Percentiles rank a stretch among this genome's conserved stretches.
These are phyloP conservation scores for Trichosporon asahii DNA, from an alignment of 1,284 basidiomycete genomes.

Conservation along the genomic window DNA sequence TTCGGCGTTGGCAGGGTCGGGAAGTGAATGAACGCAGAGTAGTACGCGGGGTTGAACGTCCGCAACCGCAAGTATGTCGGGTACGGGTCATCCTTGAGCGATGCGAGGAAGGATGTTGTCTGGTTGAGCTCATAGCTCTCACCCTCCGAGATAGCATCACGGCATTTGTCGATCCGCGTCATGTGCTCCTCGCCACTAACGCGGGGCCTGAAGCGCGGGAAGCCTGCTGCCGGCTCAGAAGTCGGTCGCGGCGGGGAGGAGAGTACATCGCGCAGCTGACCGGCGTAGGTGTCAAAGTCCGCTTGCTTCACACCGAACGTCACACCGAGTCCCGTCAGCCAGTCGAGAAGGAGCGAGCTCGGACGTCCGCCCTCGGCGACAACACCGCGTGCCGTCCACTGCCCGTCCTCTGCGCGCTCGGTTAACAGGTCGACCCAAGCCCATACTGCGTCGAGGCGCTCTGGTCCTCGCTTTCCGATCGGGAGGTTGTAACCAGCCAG, in stretches of 20 bases:
- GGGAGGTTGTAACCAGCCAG: slow-evolving; percentile 43
- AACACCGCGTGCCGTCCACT: slow-evolving; percentile 54
- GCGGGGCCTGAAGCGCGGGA: slow-evolving; percentile 44
- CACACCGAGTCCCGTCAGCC: slow-evolving; percentile 37
- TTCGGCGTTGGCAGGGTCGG: slow-evolving; percentile 46
- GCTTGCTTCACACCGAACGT: slow-evolving; percentile 29
- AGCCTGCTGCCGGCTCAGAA: slow-evolving; percentile 18
- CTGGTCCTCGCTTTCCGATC: slow-evolving; percentile 16
- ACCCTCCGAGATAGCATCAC: slow-evolving; percentile 73
- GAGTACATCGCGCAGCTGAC: slow-evolving; percentile 16
- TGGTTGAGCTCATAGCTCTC: slow-evolving; percentile 97
- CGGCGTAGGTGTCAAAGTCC: slow-evolving; percentile 29
- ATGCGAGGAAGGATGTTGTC: slow-evolving; percentile 64
- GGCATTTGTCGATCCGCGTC: slow-evolving; percentile 66
- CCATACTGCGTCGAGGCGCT: slow-evolving; percentile 46
- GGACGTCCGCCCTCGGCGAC: slow-evolving; percentile 24
- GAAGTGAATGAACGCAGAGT: slow-evolving; percentile 77
- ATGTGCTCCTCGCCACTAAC: slow-evolving; percentile 59
- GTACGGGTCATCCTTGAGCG: slow-evolving; percentile 38
- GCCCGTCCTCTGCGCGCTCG: slow-evolving; percentile 43
- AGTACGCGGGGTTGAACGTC: slow-evolving; percentile 80
- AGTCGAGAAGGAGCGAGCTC: slow-evolving; percentile 30
- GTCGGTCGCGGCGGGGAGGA: background rate
- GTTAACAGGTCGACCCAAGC: slow-evolving; percentile 52
- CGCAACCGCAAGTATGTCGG: slow-evolving; percentile 60